Evolutionary conservation across 345 rosid genomes (phyloP).

Genomic region (Populus simonii): DNA sequence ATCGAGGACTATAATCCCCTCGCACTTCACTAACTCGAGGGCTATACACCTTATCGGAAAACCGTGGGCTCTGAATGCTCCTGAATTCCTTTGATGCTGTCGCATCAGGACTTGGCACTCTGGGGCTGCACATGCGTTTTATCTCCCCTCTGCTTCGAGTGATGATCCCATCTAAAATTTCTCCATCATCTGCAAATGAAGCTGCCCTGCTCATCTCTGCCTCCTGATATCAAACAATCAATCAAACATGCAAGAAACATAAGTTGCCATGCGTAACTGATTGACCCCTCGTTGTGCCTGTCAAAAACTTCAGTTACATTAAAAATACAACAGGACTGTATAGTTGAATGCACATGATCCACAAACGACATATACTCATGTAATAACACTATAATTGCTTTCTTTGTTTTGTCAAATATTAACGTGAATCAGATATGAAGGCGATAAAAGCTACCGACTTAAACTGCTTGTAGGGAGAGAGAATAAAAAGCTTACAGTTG

Average conservation of each 20-base stretch:
- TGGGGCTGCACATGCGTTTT: constrained; percentile 20
- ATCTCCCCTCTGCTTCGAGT: constrained; percentile 31
- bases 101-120: constrained; percentile 7
- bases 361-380: too few species aligned
- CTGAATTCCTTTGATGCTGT: constrained; percentile 53
- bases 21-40: constrained; percentile 54
- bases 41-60: constrained; percentile 50
- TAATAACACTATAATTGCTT: too few species aligned
- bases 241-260: constrained; percentile 3
- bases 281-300: neutral
- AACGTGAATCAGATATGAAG: neutral
- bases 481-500: constrained; percentile 44
- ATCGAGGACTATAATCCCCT: constrained; percentile 55
- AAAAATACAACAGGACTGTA: too few species aligned
- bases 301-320: too few species aligned
- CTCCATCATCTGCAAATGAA: constrained; percentile 53
- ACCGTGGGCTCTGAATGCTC: constrained; percentile 53
- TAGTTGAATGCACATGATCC: too few species aligned
- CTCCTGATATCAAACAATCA: constrained; percentile 37
- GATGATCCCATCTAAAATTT: constrained; percentile 27
- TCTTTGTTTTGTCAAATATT: neutral
- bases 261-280: neutral
- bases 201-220: constrained; percentile 55
- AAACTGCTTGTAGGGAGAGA: neutral
- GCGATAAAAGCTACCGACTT: too few species aligned